These are phyloP conservation scores for Rhodotorula toruloides DNA, from an alignment of 768 basidiomycete genomes.

Conservation along the genomic window DNA sequence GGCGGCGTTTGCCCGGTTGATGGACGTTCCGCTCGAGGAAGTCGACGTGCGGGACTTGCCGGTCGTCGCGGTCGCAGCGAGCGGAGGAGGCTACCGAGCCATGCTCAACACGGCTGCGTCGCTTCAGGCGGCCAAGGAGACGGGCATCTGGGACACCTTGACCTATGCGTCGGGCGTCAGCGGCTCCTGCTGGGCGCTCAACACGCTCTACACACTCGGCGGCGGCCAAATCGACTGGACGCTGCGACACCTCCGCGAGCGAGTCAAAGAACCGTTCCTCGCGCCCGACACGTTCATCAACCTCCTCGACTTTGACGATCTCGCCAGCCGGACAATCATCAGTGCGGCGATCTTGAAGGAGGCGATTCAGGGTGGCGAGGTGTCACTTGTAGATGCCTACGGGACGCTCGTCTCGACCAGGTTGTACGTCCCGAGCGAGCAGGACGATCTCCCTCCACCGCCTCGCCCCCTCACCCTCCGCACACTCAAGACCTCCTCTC, in stretches of 20 bases:
- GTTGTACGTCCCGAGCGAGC: constrained; percentile 43
- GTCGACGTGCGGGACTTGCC: constrained; percentile 46
- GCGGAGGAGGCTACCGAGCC: constrained; percentile 44
- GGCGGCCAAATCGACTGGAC: constrained; percentile 28
- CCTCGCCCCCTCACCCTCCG: constrained; percentile 34
- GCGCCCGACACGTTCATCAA: constrained; percentile 39
- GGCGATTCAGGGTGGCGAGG: constrained; percentile 35
- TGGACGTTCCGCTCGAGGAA: constrained; percentile 42
- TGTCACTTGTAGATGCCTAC: constrained; percentile 41
- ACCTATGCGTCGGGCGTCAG: constrained; percentile 45
- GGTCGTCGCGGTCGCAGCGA: constrained; percentile 44
- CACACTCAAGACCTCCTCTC: constrained; percentile 42
- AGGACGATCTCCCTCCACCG: constrained; percentile 12
- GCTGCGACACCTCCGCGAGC: constrained; percentile 39
- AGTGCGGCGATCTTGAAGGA: constrained; percentile 43
- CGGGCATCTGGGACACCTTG: constrained; percentile 43
- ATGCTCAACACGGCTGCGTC: constrained; percentile 45
- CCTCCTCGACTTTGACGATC: constrained; percentile 10
- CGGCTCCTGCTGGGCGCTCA: constrained; percentile 43
- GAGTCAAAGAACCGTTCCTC: constrained; percentile 44
- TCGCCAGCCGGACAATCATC: constrained; percentile 37
- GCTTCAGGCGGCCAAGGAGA: constrained; percentile 39
- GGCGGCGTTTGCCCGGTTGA: constrained; percentile 41
- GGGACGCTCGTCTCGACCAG: constrained; percentile 44
- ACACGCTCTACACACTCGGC: constrained; percentile 43